Percentiles rank a stretch among this genome's conserved stretches.
phyloP scores from a whole-genome alignment of 495 filamentous ascomycete species.

The Aspergillus sclerotiicarbonarius region DNA sequence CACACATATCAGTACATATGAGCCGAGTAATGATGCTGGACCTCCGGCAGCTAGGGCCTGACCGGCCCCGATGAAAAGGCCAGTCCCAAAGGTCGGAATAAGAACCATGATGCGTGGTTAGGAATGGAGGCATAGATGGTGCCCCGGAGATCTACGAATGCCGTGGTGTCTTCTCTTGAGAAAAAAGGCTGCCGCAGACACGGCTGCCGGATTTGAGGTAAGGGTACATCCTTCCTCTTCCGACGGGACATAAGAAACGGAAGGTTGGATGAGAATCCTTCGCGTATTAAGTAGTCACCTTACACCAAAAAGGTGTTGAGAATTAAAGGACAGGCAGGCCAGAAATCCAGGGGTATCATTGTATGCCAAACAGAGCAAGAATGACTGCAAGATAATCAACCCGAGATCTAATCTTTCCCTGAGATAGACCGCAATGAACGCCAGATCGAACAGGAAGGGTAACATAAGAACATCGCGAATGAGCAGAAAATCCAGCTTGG shows the following conservation, averaged over 20 bases:
- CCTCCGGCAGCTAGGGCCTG: conserved; percentile 41
- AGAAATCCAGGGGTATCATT: conserved; percentile 23
- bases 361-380: conserved; percentile 17
- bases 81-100: conserved; percentile 40
- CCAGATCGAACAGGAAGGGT: background rate
- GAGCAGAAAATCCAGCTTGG: background rate
- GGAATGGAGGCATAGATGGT: conserved; percentile 14
- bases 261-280: background rate
- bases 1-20: conserved; percentile 47
- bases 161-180: background rate
- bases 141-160: background rate
- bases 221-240: background rate
- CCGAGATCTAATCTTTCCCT: background rate
- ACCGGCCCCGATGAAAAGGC: conserved; percentile 39
- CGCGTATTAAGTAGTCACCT: background rate
- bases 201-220: background rate
- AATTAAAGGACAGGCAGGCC: background rate
- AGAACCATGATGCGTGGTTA: conserved; percentile 28
- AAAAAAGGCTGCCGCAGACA: background rate
- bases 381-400: background rate
- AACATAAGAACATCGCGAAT: background rate
- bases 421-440: background rate
- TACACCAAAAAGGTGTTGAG: background rate
- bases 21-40: conserved; percentile 38
- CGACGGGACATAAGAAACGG: background rate